Base-by-base conservation (phyloP, 441 rosid genomes). In the Aquilaria agallochum region DNA sequence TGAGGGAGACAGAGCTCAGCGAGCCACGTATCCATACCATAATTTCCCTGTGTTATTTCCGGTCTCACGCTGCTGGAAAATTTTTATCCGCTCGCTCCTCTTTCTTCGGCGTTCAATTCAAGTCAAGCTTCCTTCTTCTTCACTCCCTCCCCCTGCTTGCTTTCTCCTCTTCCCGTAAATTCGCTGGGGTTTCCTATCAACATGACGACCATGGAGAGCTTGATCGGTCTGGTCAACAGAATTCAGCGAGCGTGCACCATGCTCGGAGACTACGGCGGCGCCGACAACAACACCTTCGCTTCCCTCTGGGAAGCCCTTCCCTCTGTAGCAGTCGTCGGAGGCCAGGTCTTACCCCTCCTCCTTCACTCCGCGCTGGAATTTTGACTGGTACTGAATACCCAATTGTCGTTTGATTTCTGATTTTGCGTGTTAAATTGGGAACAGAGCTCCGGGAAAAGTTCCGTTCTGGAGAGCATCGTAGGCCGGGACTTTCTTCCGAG, bases 271-370 rank as follows among this genome's bases (percentile, higher is more conserved):
- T 71, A 88, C 53, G 96, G 90, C 40, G 86, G 81, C 11, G 85
- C 62, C 55, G 78, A 75, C 1, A 73, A 61, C n/a, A 66, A 46
- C 71, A 59, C 84, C 64, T 82, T 90, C 75, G 85, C 91, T 73
- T 80, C 98, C 61, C 98, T 93, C 7, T 93, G 97, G 98, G 97
- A 93, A 72, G 84, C 97, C 48, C 97, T 93, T 68, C 97, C 98
- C 1, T 80, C 98, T 50, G 91, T 90, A 50, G 91, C 72, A 53
- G 98, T 93, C 63, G 96, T 93, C 50, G 98, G 97, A 47, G 96
- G 98, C 64, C 98, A 93, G 92, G 98, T 93, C 32, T 9, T 32
- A 27, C 42, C 50, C 9, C 45, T 40, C 45, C 20, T 42, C 49
- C 32, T 9, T 58, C 60, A 59, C 34, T 53, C 8, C 56, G 13